Evolutionary conservation across 805 yeast genomes (phyloP), one percentile per base, ranked within the genome.

Genomic region (Candida easanensis): DNA sequence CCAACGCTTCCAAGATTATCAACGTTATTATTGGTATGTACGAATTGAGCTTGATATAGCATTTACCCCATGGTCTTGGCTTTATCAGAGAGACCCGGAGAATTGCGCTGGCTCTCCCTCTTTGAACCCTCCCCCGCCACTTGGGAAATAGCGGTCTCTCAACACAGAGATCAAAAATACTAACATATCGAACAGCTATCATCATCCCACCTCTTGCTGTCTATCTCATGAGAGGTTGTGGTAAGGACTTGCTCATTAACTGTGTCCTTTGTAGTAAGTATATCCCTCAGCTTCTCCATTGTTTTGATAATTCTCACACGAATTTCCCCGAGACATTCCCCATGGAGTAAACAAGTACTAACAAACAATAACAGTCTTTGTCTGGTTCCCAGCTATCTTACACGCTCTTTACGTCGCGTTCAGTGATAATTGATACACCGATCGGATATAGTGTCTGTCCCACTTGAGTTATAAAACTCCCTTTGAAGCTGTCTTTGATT

Each of bases 341-440:
- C n/a, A n/a, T n/a, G n/a, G n/a, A n/a, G n/a, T n/a, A n/a, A n/a
- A n/a, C n/a, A n/a, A n/a, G n/a, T 22, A 22, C 25, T 22, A 22
- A 22, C 25, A 22, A 22, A 22, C 10, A 21, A 56, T 56, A 38
- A 46, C 53, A 48, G 64, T 65, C 50, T 81, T 76, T 62, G 65
- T 71, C 52, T 80, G 82, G 80, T 82, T 84, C 82, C 93, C 93
- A 58, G 90, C 82, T 68, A 83, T 84, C 66, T 65, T 84, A 53
- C 88, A 84, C 61, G 91, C 91, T 41, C 63, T 82, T 52, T 84
- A 79, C 66, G 67, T 82, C 58, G 87, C 79, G 20, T 35, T 53
- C 21, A 23, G 43, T n/a, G 41, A 31, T 25, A 32, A 14, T 15
- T 37, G 26, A 41, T n/a, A n/a, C n/a, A n/a, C n/a, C n/a, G n/a